Percentiles rank a stretch among this genome's conserved stretches.
phyloP scores from a whole-genome alignment of 331 rosid genomes.

The Spiraea crenata region DNA sequence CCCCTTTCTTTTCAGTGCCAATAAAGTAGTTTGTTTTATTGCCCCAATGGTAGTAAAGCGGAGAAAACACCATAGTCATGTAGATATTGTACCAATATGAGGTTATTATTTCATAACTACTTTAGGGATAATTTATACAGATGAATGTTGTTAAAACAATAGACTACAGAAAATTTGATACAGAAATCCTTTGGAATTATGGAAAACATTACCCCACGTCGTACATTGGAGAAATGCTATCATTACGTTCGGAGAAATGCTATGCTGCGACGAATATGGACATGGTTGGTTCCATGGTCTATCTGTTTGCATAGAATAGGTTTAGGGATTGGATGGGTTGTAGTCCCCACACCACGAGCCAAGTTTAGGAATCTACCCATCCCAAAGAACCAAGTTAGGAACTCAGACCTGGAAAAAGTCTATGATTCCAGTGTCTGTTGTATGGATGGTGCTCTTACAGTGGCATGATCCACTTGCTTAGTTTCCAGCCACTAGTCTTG shows the following conservation, averaged over 20 bases:
- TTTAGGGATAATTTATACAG: not conserved
- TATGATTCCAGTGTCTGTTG: not conserved
- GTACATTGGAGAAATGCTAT: not conserved
- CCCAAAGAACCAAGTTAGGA: not conserved
- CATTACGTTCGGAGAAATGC: not conserved
- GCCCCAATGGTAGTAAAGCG: not conserved
- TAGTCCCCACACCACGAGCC: not conserved
- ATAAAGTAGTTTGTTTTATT: slow-evolving; percentile 2
- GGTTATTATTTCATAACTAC: slow-evolving; percentile 9
- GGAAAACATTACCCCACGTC: not conserved
- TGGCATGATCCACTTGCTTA: not conserved
- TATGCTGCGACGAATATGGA: not conserved
- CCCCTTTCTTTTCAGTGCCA: slow-evolving; percentile 23
- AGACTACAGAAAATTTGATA: slow-evolving; percentile 10
- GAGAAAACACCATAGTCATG: slow-evolving; percentile 7
- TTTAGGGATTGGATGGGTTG: not conserved
- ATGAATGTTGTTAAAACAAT: slow-evolving; percentile 1
- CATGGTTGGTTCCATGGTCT: slow-evolving; percentile 7
- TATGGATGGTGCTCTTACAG: not conserved
- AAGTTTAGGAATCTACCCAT: not conserved
- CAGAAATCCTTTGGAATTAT: not conserved
- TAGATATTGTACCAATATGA: not conserved
- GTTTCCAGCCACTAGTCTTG: not conserved
- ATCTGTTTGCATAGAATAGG: slow-evolving; percentile 3
- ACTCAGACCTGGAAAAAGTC: too few relatives aligned